Base-by-base conservation (phyloP, 352 stramenopile species). In the Phytophthora crassamura region DNA sequence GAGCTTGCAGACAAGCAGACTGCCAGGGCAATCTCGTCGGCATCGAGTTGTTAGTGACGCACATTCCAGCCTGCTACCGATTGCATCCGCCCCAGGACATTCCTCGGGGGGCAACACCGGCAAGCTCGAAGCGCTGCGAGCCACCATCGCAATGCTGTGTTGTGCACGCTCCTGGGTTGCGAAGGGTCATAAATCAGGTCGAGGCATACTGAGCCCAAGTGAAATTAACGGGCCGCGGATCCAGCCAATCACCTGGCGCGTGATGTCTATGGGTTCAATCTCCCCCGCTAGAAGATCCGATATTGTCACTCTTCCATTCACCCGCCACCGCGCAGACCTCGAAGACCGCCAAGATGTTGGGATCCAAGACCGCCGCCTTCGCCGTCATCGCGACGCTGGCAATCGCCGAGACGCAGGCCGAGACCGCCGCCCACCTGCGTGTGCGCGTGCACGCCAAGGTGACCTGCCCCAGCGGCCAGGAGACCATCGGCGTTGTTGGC, bases 381-480 rank as follows among this genome's bases (percentile, higher is more conserved):
- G 60, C 64, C 36, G 39, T 54, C 54, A 34, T 53, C 35, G 64
- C 62, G 9, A 43, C 52, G 48, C 46, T 82, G 38, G 59, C 64
- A 30, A 25, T 75, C 36, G 51, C 45, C 35, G 42, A 69, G 42
- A 59, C 70, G 15, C 51, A 62, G n/a, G 69, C 62, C 25, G 51
- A 59, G 15, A 67, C 15, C 11, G 67, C 73, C 38, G 64, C 62
- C n/a, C 59, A 73, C 49, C 55, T 81, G 32, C 66, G 41, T 11
- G 43, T 81, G 36, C 74, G 62, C 18, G 58, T 81, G 18, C 62
- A 78, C 58, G 36, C 41, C 59, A 70, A 71, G 47, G 55, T 67
- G 35, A 53, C 47, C 28, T 66, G 63, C 42, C 54, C 63, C 30
- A 61, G 48, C 33, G 63, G 48, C 42, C 63, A 70, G 49, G 33